phyloP scores from a whole-genome alignment of 1,284 basidiomycete genomes.

The Cutaneotrichosporon cavernicola region DNA sequence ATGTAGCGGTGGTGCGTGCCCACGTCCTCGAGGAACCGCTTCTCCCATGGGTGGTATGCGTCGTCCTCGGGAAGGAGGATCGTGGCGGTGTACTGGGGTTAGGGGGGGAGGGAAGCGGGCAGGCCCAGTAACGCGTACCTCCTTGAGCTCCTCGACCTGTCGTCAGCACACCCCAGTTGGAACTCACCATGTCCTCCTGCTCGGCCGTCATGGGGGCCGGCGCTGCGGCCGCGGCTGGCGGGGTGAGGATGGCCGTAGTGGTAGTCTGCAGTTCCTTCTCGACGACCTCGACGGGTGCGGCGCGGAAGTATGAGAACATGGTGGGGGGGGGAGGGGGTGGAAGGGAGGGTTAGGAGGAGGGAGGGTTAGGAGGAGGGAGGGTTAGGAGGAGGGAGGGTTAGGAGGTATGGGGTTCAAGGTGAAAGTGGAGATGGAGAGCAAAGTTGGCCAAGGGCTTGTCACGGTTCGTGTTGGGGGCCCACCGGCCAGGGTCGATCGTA shows the following conservation, averaged over 20 bases:
- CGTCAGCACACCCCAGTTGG: constrained; percentile 10
- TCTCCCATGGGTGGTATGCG: constrained; percentile 70
- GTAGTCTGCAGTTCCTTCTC: background rate
- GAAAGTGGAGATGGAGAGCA: background rate
- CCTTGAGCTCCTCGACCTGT: constrained; percentile 62
- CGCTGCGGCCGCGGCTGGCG: background rate
- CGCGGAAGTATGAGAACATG: constrained; percentile 7
- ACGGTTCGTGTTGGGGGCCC: no score
- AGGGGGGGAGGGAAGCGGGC: background rate
- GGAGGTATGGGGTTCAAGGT: background rate
- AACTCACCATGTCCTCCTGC: background rate
- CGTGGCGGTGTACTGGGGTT: constrained; percentile 63
- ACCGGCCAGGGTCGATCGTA: no score
- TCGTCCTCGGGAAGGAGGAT: constrained; percentile 65
- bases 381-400: background rate
- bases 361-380: background rate
- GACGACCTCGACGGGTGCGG: background rate
- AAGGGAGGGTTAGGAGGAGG: background rate
- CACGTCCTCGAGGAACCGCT: constrained; percentile 67
- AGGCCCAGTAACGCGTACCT: constrained; percentile 52
- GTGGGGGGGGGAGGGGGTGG: background rate
- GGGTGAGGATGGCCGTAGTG: background rate
- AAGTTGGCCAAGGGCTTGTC: no score
- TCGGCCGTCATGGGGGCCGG: background rate
- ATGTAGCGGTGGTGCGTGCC: constrained; percentile 77